phyloP scores from a whole-genome alignment of 2,329 filamentous ascomycete species.

The Colletotrichum liriopes region DNA sequence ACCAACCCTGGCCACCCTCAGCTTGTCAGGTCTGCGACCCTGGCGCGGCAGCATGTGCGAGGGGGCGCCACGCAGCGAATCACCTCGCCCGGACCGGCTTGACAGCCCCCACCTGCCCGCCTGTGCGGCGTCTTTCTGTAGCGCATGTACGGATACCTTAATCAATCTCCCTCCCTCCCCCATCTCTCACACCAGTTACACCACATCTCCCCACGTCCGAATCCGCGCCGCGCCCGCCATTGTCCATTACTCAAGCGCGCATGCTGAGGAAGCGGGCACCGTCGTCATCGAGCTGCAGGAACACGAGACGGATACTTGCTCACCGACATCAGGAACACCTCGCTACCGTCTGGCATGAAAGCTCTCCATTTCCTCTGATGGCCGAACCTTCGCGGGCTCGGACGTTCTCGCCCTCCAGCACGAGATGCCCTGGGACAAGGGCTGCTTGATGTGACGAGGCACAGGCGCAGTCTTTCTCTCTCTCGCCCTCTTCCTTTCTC shows the following conservation, averaged over 20 bases:
- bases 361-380: constrained; percentile 1
- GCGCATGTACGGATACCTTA: constrained; percentile 6
- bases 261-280: background rate
- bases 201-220: background rate
- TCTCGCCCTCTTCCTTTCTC: background rate
- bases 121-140: constrained; percentile 33
- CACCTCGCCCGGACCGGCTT: constrained; percentile 19
- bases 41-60: constrained; percentile 27
- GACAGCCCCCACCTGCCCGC: constrained; percentile 25
- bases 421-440: constrained; percentile 24
- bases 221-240: constrained; percentile 7
- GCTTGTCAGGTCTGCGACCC: constrained; percentile 32
- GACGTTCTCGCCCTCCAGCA: constrained; percentile 3
- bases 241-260: background rate
- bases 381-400: constrained; percentile 27
- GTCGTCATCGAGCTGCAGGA: background rate
- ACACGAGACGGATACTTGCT: background rate
- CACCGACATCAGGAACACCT: background rate
- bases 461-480: background rate
- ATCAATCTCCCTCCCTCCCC: constrained; percentile 7
- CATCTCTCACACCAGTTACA: background rate
- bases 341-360: background rate
- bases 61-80: constrained; percentile 17
- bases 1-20: constrained; percentile 14
- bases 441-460: constrained; percentile 31